Percentiles rank a stretch among this genome's conserved stretches.
Evolutionary conservation across 2,329 filamentous ascomycete genomes (phyloP).

Genomic region (Leptosphaerulina australis): DNA sequence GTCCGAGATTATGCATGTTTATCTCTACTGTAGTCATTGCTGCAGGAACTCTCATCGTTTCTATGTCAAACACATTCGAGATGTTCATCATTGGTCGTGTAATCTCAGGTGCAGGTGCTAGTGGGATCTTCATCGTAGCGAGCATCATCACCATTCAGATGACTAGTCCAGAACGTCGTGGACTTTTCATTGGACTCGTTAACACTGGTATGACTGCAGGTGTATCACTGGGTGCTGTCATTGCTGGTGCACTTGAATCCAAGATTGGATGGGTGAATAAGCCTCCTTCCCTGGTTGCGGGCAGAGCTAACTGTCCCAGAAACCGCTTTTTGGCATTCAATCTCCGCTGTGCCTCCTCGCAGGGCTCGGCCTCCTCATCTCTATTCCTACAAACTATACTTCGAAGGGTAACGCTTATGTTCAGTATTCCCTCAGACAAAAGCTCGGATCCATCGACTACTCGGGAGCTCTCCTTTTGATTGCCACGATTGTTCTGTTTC

Average conservation of each 20-base stretch:
- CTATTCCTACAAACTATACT: slow-evolving; percentile 61
- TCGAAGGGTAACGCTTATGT: slow-evolving; percentile 46
- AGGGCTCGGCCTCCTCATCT: slow-evolving; percentile 67
- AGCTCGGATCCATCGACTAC: slow-evolving; percentile 74
- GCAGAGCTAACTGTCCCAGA: slow-evolving; percentile 51
- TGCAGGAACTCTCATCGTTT: slow-evolving; percentile 68
- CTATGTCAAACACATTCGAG: slow-evolving; percentile 63
- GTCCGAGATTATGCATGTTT: slow-evolving; percentile 69
- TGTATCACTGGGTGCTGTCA: slow-evolving; percentile 72
- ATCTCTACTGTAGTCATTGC: slow-evolving; percentile 64
- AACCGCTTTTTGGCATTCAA: slow-evolving; percentile 75
- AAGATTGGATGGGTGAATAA: slow-evolving; percentile 70
- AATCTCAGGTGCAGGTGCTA: slow-evolving; percentile 71
- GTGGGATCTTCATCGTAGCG: slow-evolving; percentile 73
- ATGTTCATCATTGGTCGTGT: slow-evolving; percentile 72
- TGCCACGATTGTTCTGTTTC: slow-evolving; percentile 69
- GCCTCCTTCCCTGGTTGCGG: not conserved
- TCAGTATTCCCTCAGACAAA: slow-evolving; percentile 54
- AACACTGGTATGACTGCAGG: slow-evolving; percentile 76
- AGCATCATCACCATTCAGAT: slow-evolving; percentile 80
- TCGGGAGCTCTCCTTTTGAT: slow-evolving; percentile 65
- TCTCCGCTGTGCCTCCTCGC: slow-evolving; percentile 67
- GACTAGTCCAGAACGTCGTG: slow-evolving; percentile 68
- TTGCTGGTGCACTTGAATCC: slow-evolving; percentile 69
- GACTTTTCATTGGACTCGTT: slow-evolving; percentile 74